Evolutionary conservation across 495 filamentous ascomycete genomes (phyloP).

Genomic region (Cetradonia linearis): DNA sequence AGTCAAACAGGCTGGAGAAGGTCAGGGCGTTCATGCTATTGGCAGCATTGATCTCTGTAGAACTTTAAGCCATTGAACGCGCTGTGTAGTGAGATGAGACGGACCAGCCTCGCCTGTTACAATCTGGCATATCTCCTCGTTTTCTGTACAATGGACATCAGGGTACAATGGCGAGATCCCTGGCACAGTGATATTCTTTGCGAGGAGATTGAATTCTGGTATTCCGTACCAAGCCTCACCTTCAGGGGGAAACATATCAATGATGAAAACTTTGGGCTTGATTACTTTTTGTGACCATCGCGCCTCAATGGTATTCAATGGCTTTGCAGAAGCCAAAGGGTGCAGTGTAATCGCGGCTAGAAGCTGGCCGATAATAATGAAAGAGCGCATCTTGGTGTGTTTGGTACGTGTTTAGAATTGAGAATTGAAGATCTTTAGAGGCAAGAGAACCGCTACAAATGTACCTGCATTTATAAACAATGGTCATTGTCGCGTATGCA

Average conservation of each 20-base stretch:
- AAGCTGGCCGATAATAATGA: conserved; percentile 3
- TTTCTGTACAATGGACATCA: conserved; percentile 50
- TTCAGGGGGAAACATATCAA: conserved; percentile 63
- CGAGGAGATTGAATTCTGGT: conserved; percentile 49
- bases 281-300: conserved; percentile 8
- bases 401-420: background rate
- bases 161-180: conserved; percentile 58
- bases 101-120: conserved; percentile 39
- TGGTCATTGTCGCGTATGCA: no score
- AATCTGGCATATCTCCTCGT: conserved; percentile 52
- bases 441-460: background rate
- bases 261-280: conserved; percentile 56
- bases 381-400: background rate
- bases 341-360: conserved; percentile 7
- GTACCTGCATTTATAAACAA: conserved; percentile 4
- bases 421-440: background rate
- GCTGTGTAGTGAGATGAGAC: background rate
- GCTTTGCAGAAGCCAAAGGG: conserved; percentile 12
- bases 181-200: conserved; percentile 54
- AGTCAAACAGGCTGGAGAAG: conserved; percentile 52
- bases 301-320: conserved; percentile 4
- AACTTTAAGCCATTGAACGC: background rate
- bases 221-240: conserved; percentile 57
- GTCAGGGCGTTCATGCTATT: conserved; percentile 48
- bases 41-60: conserved; percentile 64